Evolutionary conservation across 1,284 basidiomycete species (phyloP).

Genomic region (Flammula alnicola): DNA sequence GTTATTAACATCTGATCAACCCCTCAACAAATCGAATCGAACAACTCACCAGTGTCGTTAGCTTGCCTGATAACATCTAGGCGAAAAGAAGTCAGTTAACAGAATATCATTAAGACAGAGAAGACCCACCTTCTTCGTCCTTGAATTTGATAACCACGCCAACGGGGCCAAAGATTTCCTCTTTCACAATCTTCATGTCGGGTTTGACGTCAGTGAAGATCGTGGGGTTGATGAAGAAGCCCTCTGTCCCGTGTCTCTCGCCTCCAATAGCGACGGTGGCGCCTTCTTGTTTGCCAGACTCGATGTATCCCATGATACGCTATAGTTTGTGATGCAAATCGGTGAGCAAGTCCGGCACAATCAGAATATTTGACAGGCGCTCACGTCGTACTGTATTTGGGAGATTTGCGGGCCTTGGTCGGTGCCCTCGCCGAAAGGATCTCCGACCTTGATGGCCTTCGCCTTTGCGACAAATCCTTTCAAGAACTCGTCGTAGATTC

Average conservation of each 20-base stretch:
- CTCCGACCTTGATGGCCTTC: conserved; percentile 61
- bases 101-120: neutral
- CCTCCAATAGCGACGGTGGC: conserved; percentile 86
- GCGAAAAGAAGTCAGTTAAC: neutral
- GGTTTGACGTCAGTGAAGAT: conserved; percentile 82
- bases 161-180: conserved; percentile 93
- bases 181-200: conserved; percentile 86
- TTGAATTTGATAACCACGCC: conserved; percentile 77
- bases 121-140: conserved; percentile 50
- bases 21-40: neutral
- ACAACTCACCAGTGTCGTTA: conserved; percentile 66
- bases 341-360: neutral
- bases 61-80: conserved; percentile 76
- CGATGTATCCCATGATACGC: conserved; percentile 88
- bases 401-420: conserved; percentile 49
- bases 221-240: conserved; percentile 83
- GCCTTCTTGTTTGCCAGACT: conserved; percentile 82
- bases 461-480: conserved; percentile 62
- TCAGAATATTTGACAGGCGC: neutral
- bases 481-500: conserved; percentile 85
- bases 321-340: neutral
- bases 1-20: neutral
- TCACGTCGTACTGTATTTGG: conserved; percentile 47
- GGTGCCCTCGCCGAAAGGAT: conserved; percentile 74
- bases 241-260: conserved; percentile 71